These are phyloP conservation scores for Reutealis trisperma DNA, from an alignment of 345 rosid genomes.

Conservation along the genomic window DNA sequence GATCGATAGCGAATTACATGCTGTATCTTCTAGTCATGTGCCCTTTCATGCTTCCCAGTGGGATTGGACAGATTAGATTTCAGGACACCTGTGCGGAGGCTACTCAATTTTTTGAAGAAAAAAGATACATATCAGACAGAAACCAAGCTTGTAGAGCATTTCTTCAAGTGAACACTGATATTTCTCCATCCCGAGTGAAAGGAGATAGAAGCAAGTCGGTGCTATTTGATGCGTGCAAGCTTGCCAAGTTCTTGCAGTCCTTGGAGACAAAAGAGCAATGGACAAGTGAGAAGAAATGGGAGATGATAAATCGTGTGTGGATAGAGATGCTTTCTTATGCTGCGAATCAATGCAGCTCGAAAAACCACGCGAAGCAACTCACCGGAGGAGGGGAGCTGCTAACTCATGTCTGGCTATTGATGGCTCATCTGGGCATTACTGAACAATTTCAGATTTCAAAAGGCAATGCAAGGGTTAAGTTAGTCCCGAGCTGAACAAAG, in stretches of 20 bases:
- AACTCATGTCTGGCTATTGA: neutral
- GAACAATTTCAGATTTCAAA: neutral
- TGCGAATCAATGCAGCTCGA: neutral
- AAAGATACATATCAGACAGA: neutral
- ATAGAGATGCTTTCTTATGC: slow-evolving; percentile 10
- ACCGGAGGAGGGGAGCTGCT: neutral
- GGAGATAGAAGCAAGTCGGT: too few relatives aligned
- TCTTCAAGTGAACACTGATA: slow-evolving; percentile 23
- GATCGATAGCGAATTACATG: slow-evolving; percentile 32
- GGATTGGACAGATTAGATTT: slow-evolving; percentile 35
- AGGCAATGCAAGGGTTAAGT: too few relatives aligned
- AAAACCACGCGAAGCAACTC: neutral
- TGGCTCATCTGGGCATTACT: slow-evolving; percentile 5
- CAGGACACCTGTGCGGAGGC: slow-evolving; percentile 38
- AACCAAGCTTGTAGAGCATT: slow-evolving; percentile 24
- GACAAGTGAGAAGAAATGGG: neutral
- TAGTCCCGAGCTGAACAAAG: too few relatives aligned
- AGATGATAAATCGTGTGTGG: slow-evolving; percentile 6
- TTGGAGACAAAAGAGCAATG: neutral
- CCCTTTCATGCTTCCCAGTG: slow-evolving; percentile 30
- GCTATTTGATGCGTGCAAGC: neutral
- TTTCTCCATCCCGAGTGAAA: slow-evolving; percentile 11
- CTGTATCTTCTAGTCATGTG: slow-evolving; percentile 32
- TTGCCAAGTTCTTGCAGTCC: neutral
- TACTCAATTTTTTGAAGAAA: neutral